phyloP scores from a whole-genome alignment of 345 rosid species.

The Noccaea caerulescens region DNA sequence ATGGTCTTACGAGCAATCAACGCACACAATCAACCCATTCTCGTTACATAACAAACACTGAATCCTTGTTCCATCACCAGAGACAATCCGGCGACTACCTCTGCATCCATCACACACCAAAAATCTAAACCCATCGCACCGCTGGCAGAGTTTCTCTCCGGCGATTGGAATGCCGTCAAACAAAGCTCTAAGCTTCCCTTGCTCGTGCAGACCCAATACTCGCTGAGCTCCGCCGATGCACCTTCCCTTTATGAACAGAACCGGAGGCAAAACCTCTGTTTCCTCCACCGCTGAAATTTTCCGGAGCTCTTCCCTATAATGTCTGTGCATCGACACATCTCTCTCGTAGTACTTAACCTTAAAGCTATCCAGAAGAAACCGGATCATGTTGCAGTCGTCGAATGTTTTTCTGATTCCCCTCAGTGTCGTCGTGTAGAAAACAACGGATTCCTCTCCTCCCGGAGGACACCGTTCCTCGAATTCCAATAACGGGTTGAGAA shows the following conservation, averaged over 20 bases:
- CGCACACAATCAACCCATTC: constrained; percentile 77
- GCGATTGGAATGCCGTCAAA: constrained; percentile 60
- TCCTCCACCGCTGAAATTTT: constrained; percentile 49
- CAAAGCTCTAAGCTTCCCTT: constrained; percentile 64
- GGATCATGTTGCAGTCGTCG: constrained; percentile 70
- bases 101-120: constrained; percentile 68
- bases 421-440: constrained; percentile 78
- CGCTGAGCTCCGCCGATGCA: constrained; percentile 84
- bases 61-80: constrained; percentile 44
- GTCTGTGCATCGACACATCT: constrained; percentile 78
- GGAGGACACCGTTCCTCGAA: constrained; percentile 75
- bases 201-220: constrained; percentile 69
- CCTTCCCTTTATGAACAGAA: constrained; percentile 77
- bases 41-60: constrained; percentile 76
- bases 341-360: constrained; percentile 63
- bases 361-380: constrained; percentile 74
- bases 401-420: constrained; percentile 88
- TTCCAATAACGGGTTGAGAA: constrained; percentile 42
- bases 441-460: constrained; percentile 64
- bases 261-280: constrained; percentile 66
- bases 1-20: constrained; percentile 51
- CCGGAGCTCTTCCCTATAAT: constrained; percentile 75
- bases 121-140: constrained; percentile 71
- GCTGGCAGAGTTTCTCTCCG: constrained; percentile 46
- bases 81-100: constrained; percentile 63